Percentiles rank a stretch among this genome's conserved stretches.
phyloP scores from a whole-genome alignment of 1,139 yeast genomes.

The Yamadazyma oceani region DNA sequence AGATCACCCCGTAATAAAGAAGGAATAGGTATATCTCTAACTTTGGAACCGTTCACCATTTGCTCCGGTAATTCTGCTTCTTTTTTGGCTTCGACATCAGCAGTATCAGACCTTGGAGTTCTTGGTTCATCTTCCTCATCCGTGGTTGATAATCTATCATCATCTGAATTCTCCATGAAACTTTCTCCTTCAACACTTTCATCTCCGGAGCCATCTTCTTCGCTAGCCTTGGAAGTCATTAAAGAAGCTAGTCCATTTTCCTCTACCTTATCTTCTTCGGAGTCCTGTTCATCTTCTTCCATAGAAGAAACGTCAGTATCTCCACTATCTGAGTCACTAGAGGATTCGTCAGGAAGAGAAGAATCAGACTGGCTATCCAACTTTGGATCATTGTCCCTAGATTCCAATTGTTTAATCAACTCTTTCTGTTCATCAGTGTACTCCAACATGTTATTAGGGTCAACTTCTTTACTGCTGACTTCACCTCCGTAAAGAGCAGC shows the following conservation, averaged over 20 bases:
- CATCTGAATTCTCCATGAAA: slow-evolving; percentile 20
- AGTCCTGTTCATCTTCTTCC: slow-evolving; percentile 13
- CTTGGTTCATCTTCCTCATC: slow-evolving; percentile 31
- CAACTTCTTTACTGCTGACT: slow-evolving; percentile 6
- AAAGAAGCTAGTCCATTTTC: slow-evolving; percentile 24
- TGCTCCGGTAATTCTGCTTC: slow-evolving; percentile 24
- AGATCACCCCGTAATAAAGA: slow-evolving; percentile 75
- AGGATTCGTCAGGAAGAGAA: slow-evolving; percentile 21
- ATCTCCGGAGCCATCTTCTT: slow-evolving; percentile 21
- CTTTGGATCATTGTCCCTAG: slow-evolving; percentile 16
- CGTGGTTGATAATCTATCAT: slow-evolving; percentile 19
- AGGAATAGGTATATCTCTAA: slow-evolving; percentile 70
- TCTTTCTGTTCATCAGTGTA: slow-evolving; percentile 38
- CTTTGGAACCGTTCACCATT: slow-evolving; percentile 49
- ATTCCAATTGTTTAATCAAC: slow-evolving; percentile 26
- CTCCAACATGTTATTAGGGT: slow-evolving; percentile 15
- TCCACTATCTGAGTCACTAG: slow-evolving; percentile 10
- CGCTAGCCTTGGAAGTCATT: slow-evolving; percentile 16
- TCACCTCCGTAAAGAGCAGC: slow-evolving; percentile 33
- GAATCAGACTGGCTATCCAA: slow-evolving; percentile 16
- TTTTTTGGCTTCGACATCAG: slow-evolving; percentile 15
- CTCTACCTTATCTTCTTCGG: slow-evolving; percentile 7
- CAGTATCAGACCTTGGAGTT: slow-evolving; percentile 26
- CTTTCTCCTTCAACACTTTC: slow-evolving; percentile 17
- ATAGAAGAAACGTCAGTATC: too few species aligned